phyloP scores from a whole-genome alignment of 2,329 filamentous ascomycete species.

The Didymella sp. region DNA sequence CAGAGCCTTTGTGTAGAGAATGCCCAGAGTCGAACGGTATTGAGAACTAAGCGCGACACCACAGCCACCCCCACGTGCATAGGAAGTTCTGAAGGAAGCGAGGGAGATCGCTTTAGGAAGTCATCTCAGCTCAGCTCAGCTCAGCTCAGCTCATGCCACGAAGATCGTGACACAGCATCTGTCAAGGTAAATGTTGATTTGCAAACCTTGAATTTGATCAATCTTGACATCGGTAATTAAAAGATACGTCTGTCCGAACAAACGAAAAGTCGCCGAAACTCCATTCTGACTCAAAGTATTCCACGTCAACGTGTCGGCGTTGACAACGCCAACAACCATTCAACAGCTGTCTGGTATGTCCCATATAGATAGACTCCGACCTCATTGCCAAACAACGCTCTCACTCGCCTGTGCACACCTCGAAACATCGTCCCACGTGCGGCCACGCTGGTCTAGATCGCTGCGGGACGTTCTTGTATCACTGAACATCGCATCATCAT shows the following conservation, averaged over 20 bases:
- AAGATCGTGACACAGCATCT: conserved; percentile 6
- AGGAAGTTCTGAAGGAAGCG: not conserved
- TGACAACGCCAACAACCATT: conserved; percentile 28
- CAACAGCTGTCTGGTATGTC: conserved; percentile 25
- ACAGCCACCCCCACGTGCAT: conserved; percentile 5
- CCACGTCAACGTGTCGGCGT: conserved; percentile 25
- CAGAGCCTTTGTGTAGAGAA: not conserved
- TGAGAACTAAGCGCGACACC: not conserved
- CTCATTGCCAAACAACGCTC: conserved; percentile 9
- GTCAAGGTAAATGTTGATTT: conserved; percentile 1
- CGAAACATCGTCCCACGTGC: conserved; percentile 18
- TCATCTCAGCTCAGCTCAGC: conserved; percentile 3
- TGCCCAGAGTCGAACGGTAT: not conserved
- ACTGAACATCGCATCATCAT: conserved; percentile 24
- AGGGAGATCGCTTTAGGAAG: conserved; percentile 3
- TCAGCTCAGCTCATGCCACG: conserved; percentile 9
- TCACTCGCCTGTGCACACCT: conserved; percentile 21
- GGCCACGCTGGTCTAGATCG: conserved; percentile 22
- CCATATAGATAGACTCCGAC: conserved; percentile 19
- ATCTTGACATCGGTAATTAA: not conserved
- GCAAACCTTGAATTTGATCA: not conserved
- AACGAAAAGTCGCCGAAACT: not conserved
- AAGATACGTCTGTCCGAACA: not conserved
- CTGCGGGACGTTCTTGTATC: conserved; percentile 28
- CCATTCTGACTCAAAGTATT: conserved; percentile 2